A percentile compares a stretch with the other conserved stretches of the same genome.
Conservation (phyloP, 2,329 filamentous ascomycete species). For the Ceratocystis cacaofunesta region DNA sequence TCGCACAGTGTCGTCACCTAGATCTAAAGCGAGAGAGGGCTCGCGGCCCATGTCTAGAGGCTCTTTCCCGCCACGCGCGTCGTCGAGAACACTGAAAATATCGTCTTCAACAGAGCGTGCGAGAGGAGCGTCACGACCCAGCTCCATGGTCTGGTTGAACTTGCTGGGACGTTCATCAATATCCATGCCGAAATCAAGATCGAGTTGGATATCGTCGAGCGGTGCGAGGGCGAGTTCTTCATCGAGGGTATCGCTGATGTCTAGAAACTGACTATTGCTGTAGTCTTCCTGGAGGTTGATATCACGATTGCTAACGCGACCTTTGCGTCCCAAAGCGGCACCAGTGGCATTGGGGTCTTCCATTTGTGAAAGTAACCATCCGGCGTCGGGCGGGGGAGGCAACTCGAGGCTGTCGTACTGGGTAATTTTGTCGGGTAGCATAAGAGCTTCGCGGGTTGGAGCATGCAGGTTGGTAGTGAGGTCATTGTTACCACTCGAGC, state of each 20-base stretch:
- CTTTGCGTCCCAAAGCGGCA: constrained; percentile 39
- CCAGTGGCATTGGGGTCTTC: constrained; percentile 41
- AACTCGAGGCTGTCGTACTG: constrained; percentile 68
- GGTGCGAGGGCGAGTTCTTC: constrained; percentile 41
- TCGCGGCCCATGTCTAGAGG: constrained; percentile 35
- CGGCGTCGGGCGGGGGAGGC: constrained; percentile 76
- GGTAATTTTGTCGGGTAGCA: constrained; percentile 82
- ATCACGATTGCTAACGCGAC: constrained; percentile 44
- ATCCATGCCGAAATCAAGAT: constrained; percentile 61
- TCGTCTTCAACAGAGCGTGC: constrained; percentile 54
- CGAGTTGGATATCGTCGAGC: constrained; percentile 53
- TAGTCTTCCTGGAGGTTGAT: constrained; percentile 57
- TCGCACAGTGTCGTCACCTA: constrained; percentile 39
- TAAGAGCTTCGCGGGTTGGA: constrained; percentile 71
- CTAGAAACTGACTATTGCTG: constrained; percentile 66
- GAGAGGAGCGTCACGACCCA: constrained; percentile 70
- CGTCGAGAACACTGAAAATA: constrained; percentile 49
- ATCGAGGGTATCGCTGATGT: constrained; percentile 46
- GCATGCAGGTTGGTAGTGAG: constrained; percentile 69
- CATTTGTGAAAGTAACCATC: constrained; percentile 64
- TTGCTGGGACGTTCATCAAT: constrained; percentile 46
- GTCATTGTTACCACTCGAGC: constrained; percentile 87
- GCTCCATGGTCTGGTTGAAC: constrained; percentile 58
- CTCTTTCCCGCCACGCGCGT: constrained; percentile 39
- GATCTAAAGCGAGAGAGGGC: constrained; percentile 38